Conservation (phyloP, 106 monocot genomes). For the Agapanthus africanus region DNA sequence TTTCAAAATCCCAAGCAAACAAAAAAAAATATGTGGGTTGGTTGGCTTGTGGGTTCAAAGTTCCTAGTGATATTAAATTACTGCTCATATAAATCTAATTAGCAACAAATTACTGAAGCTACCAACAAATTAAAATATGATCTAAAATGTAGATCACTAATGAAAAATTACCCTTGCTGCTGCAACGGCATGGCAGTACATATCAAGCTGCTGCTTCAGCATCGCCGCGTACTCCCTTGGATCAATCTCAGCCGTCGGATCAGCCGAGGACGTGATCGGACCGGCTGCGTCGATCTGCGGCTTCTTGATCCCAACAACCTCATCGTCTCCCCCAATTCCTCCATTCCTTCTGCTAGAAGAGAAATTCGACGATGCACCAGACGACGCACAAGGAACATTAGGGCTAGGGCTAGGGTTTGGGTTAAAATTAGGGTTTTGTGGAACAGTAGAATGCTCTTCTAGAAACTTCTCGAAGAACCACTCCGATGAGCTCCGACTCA, state of each 20-base stretch:
- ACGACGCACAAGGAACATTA: constrained; percentile 8
- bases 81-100: too few relatives aligned
- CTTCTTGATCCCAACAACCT: constrained; percentile 39
- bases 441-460: constrained; percentile 23
- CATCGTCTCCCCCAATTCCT: constrained; percentile 24
- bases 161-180: constrained; percentile 37
- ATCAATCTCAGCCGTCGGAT: constrained; percentile 21
- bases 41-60: too few relatives aligned
- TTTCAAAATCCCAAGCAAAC: too few relatives aligned
- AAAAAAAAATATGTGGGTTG: too few relatives aligned
- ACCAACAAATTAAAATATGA: too few relatives aligned
- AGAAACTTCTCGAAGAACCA: constrained; percentile 69
- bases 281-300: neutral
- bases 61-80: too few relatives aligned
- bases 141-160: too few relatives aligned
- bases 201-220: constrained; percentile 57
- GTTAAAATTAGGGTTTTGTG: constrained; percentile 7
- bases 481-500: constrained; percentile 54
- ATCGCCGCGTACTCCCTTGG: constrained; percentile 36
- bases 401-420: constrained; percentile 5
- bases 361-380: constrained; percentile 9
- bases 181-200: constrained; percentile 55
- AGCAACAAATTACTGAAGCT: too few relatives aligned
- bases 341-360: constrained; percentile 10
- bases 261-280: neutral